Evolutionary conservation across 2,329 filamentous ascomycete species (phyloP).

Genomic region (Hymenotorrendiella dingleyae): DNA sequence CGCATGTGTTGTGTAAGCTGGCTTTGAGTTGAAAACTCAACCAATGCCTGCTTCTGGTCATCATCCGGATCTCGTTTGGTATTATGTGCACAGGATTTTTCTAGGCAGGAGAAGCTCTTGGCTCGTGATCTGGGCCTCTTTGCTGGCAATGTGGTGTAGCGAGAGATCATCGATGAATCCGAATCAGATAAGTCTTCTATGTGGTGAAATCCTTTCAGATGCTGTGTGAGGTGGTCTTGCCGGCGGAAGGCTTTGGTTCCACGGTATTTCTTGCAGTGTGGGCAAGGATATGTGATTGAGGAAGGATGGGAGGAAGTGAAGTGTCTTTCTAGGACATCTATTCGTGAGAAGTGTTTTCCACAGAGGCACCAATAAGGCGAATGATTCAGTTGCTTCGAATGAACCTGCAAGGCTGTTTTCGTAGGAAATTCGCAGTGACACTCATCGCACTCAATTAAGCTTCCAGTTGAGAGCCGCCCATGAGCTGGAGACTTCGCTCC

Average conservation of each 20-base stretch:
- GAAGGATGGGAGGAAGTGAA: constrained; percentile 7
- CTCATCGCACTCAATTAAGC: background rate
- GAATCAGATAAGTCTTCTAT: constrained; percentile 16
- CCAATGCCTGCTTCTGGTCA: background rate
- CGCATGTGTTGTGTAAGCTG: constrained; percentile 32
- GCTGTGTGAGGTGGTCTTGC: constrained; percentile 33
- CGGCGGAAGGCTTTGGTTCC: constrained; percentile 31
- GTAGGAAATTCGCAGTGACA: constrained; percentile 1
- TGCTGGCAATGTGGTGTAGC: background rate
- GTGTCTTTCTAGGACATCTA: constrained; percentile 25
- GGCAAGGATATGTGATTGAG: constrained; percentile 25
- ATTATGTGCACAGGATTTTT: constrained; percentile 1
- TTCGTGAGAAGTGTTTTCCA: constrained; percentile 21
- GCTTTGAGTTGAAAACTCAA: constrained; percentile 10
- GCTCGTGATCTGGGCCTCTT: background rate
- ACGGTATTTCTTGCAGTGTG: constrained; percentile 28
- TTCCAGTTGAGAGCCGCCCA: background rate
- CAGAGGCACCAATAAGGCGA: constrained; percentile 16
- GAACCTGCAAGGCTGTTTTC: background rate
- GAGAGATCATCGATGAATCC: background rate
- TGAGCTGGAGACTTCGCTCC: background rate
- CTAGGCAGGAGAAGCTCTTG: constrained; percentile 1
- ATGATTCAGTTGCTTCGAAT: constrained; percentile 6
- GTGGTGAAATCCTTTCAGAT: constrained; percentile 32
- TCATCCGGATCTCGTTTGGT: background rate